Evolutionary conservation across 2,329 filamentous ascomycete species (phyloP).

Genomic region (Lasiodiplodia sp.): DNA sequence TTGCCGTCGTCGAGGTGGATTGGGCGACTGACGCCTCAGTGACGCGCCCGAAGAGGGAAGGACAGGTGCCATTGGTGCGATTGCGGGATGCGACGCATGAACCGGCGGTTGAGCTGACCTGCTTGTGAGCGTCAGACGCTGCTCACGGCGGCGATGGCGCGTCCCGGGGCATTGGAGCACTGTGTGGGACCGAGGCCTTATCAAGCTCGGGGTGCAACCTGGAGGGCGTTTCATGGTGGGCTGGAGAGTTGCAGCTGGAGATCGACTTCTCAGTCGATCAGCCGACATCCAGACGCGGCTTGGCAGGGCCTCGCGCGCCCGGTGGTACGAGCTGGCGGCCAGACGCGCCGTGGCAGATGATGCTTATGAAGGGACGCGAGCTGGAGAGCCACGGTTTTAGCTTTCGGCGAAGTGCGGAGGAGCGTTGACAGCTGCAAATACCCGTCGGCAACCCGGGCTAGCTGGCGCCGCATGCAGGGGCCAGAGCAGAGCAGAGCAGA

Average conservation of each 20-base stretch:
- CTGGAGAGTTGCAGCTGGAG: background rate
- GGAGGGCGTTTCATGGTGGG: slow-evolving; percentile 23
- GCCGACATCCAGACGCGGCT: slow-evolving; percentile 21
- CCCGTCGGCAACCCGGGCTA: slow-evolving; percentile 25
- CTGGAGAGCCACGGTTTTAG: slow-evolving; percentile 25
- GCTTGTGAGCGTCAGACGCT: slow-evolving; percentile 11
- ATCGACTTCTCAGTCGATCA: slow-evolving; percentile 22
- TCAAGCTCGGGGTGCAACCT: slow-evolving; percentile 22
- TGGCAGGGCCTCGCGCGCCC: slow-evolving; percentile 26
- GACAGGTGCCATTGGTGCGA: slow-evolving; percentile 13
- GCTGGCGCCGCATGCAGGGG: slow-evolving; percentile 28
- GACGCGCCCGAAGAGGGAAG: slow-evolving; percentile 3
- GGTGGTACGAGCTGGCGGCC: slow-evolving; percentile 7
- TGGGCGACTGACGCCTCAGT: slow-evolving; percentile 22
- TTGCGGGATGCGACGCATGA: slow-evolving; percentile 20
- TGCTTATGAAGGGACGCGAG: too few species aligned
- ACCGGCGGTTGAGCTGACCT: slow-evolving; percentile 18
- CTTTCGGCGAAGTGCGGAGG: slow-evolving; percentile 27
- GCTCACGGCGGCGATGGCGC: slow-evolving; percentile 8
- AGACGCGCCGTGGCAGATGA: slow-evolving; percentile 4
- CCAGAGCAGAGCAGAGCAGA: background rate
- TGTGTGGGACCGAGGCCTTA: slow-evolving; percentile 21
- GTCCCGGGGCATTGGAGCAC: slow-evolving; percentile 10
- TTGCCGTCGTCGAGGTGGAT: background rate
- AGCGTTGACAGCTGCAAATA: slow-evolving; percentile 26